phyloP scores from a whole-genome alignment of 2,329 filamentous ascomycete species.

The Cadophora sp. region DNA sequence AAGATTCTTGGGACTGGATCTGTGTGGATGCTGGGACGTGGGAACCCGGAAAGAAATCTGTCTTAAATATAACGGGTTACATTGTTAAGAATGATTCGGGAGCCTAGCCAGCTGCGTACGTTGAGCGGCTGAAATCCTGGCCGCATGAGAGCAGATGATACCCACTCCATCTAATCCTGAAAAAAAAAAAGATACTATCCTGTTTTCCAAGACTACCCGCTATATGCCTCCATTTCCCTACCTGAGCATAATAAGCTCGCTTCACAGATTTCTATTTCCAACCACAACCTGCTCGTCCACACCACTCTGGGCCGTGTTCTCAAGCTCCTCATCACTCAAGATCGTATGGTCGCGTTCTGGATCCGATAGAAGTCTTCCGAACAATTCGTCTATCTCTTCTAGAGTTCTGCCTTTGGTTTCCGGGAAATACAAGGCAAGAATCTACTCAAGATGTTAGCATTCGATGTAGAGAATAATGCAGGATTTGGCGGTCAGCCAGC shows the following conservation, averaged over 20 bases:
- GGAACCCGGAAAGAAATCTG: too few relatives aligned
- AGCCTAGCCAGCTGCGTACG: too few relatives aligned
- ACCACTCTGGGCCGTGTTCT: background rate
- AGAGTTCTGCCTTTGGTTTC: constrained; percentile 55
- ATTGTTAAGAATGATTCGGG: too few relatives aligned
- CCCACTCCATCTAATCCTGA: too few relatives aligned
- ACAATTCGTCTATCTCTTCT: constrained; percentile 55
- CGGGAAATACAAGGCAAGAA: constrained; percentile 52
- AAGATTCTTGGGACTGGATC: background rate
- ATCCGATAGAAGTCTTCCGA: constrained; percentile 36
- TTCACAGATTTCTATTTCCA: constrained; percentile 3
- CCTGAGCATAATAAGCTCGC: background rate
- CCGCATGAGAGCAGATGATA: too few relatives aligned
- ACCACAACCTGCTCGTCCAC: background rate
- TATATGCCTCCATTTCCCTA: background rate
- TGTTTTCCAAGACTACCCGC: background rate
- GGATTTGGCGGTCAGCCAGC: too few relatives aligned
- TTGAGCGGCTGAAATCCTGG: too few relatives aligned
- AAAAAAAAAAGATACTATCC: background rate
- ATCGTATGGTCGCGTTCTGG: constrained; percentile 6
- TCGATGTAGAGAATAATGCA: background rate
- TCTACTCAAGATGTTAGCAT: constrained; percentile 38
- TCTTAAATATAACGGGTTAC: too few relatives aligned
- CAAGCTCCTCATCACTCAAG: background rate
- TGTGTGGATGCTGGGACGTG: background rate